Percentiles rank a stretch among this genome's conserved stretches.
Conservation (phyloP, 176 grass and related monocot species). For the Pontederia crassipes region DNA sequence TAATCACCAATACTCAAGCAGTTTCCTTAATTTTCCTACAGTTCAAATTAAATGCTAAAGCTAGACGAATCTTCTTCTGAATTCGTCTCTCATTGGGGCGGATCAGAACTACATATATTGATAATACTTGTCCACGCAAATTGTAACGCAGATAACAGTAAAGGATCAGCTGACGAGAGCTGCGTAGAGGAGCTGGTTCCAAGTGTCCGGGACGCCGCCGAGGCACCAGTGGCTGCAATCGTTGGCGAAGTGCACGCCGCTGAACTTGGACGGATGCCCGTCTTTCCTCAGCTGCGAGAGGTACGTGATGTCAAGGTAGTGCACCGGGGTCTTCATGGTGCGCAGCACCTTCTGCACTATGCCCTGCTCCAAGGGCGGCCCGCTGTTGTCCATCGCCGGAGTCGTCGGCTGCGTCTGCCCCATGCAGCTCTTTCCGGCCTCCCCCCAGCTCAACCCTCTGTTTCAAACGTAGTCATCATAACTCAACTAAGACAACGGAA, state of each 20-base stretch:
- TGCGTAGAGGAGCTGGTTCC: slow-evolving; percentile 72
- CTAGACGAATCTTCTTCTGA: too few relatives aligned
- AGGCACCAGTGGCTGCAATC: slow-evolving; percentile 95
- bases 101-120: too few relatives aligned
- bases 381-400: slow-evolving; percentile 36
- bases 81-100: too few relatives aligned
- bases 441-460: slow-evolving; percentile 70
- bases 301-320: slow-evolving; percentile 60
- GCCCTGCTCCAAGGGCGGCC: slow-evolving; percentile 34
- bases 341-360: slow-evolving; percentile 36
- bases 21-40: too few relatives aligned
- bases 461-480: neutral
- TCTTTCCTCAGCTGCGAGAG: slow-evolving; percentile 73
- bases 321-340: slow-evolving; percentile 50
- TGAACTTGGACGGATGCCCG: slow-evolving; percentile 71
- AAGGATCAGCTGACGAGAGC: slow-evolving; percentile 36
- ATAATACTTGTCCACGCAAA: too few relatives aligned
- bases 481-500: neutral
- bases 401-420: slow-evolving; percentile 51
- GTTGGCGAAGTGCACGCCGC: slow-evolving; percentile 38
- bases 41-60: too few relatives aligned
- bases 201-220: slow-evolving; percentile 60
- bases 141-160: neutral
- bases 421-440: slow-evolving; percentile 32
- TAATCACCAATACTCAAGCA: too few relatives aligned